A percentile compares a stretch with the other conserved stretches of the same genome.
Evolutionary conservation across 345 rosid species (phyloP).

Genomic region (Aethionema arabicum): DNA sequence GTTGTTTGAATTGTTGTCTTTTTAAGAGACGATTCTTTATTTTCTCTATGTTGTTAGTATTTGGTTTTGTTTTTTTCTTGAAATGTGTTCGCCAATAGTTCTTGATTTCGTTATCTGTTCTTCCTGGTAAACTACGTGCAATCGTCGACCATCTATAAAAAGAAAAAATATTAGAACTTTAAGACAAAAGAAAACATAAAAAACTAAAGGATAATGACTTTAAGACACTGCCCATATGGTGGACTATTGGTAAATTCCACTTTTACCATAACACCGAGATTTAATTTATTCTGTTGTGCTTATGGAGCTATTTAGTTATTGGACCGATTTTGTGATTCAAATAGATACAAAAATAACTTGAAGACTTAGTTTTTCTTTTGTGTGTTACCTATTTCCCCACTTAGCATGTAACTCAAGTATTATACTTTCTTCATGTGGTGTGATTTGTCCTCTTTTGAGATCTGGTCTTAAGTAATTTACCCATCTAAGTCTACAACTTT

Average conservation of each 20-base stretch:
- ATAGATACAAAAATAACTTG: neutral
- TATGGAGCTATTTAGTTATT: no score
- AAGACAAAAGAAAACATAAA: neutral
- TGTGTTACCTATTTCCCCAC: conserved; percentile 74
- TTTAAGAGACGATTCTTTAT: conserved; percentile 47
- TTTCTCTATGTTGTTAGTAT: conserved; percentile 43
- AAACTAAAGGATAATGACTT: no score
- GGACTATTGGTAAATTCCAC: no score
- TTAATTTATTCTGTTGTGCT: no score
- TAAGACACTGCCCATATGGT: no score
- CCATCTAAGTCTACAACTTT: conserved; percentile 86
- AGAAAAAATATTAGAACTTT: neutral
- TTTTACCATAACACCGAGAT: no score
- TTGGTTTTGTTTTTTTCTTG: conserved; percentile 58
- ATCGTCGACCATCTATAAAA: conserved; percentile 80
- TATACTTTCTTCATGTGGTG: conserved; percentile 68
- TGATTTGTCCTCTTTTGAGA: conserved; percentile 78
- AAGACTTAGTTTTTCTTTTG: neutral
- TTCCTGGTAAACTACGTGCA: conserved; percentile 81
- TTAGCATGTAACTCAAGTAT: conserved; percentile 71
- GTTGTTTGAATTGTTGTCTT: conserved; percentile 70
- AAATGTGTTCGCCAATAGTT: conserved; percentile 91
- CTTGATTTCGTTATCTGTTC: conserved; percentile 82
- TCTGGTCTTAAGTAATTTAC: conserved; percentile 85
- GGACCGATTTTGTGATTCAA: neutral